Conservation (phyloP, 257 asterid genomes). For the Penstemon eatonii region DNA sequence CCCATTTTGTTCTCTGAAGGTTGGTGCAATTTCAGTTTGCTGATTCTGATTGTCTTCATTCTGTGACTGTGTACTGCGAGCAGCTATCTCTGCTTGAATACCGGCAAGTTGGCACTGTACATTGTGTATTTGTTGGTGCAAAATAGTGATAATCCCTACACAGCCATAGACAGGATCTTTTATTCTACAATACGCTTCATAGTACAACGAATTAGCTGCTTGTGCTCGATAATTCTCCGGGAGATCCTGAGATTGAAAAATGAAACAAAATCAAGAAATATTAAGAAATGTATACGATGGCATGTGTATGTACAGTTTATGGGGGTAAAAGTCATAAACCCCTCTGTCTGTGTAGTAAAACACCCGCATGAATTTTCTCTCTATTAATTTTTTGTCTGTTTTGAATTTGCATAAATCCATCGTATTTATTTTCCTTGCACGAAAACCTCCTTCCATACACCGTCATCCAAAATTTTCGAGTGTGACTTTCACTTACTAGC, state of each 20-base stretch:
- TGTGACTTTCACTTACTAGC: too few species aligned
- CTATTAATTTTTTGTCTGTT: too few species aligned
- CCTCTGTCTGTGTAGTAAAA: too few species aligned
- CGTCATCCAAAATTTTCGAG: too few species aligned
- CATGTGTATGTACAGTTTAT: neutral
- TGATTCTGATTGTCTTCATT: conserved; percentile 1
- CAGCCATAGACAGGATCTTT: conserved; percentile 65
- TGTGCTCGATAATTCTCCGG: conserved; percentile 47
- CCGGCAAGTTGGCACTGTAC: conserved; percentile 48
- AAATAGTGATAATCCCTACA: conserved; percentile 46
- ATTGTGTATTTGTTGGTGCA: conserved; percentile 46
- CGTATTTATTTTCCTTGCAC: too few species aligned
- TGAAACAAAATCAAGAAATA: neutral
- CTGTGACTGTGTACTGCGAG: conserved; percentile 5
- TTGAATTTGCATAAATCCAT: too few species aligned
- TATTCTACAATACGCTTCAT: conserved; percentile 61
- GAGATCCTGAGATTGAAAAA: conserved; percentile 40
- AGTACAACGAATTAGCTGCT: conserved; percentile 56
- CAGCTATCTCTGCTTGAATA: conserved; percentile 48
- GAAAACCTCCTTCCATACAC: too few species aligned
- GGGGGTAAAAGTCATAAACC: too few species aligned
- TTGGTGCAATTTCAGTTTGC: conserved; percentile 14
- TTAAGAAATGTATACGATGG: neutral
- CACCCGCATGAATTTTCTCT: too few species aligned
- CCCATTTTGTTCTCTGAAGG: conserved; percentile 11